phyloP scores from a whole-genome alignment of 768 basidiomycete species.

The Lentinula lateritia region DNA sequence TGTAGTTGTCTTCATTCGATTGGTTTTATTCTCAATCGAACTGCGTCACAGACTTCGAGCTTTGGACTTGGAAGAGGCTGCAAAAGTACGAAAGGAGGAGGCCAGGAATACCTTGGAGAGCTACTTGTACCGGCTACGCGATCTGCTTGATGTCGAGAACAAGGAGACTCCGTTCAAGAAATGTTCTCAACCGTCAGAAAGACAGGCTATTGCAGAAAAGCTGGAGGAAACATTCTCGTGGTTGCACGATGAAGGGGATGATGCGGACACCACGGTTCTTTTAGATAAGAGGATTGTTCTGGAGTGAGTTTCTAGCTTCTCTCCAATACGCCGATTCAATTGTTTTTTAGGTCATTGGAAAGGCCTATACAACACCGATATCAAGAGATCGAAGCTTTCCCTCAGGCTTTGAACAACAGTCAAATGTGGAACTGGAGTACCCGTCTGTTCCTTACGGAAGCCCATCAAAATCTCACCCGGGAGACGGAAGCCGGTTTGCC shows the following conservation, averaged over 20 bases:
- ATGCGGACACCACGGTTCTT: slow-evolving; percentile 72
- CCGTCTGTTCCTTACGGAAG: slow-evolving; percentile 80
- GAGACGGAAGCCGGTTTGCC: slow-evolving; percentile 56
- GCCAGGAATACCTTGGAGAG: slow-evolving; percentile 87
- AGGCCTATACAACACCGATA: slow-evolving; percentile 81
- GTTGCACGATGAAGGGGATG: slow-evolving; percentile 81
- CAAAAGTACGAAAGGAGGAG: slow-evolving; percentile 79
- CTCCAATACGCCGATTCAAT: background rate
- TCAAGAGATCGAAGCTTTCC: slow-evolving; percentile 84
- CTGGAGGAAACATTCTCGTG: slow-evolving; percentile 75
- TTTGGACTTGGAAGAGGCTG: slow-evolving; percentile 71
- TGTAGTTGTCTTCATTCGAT: background rate
- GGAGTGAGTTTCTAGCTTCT: slow-evolving; percentile 55
- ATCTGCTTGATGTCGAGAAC: slow-evolving; percentile 67
- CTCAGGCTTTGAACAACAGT: slow-evolving; percentile 72
- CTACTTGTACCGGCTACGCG: slow-evolving; percentile 88
- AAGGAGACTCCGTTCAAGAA: slow-evolving; percentile 73
- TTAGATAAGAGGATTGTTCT: slow-evolving; percentile 70
- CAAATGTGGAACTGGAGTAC: slow-evolving; percentile 89
- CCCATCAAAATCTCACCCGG: slow-evolving; percentile 64
- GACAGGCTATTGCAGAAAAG: slow-evolving; percentile 56
- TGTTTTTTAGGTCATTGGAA: slow-evolving; percentile 58
- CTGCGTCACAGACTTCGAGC: slow-evolving; percentile 57
- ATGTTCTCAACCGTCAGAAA: slow-evolving; percentile 73
- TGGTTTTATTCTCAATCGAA: background rate